These are phyloP conservation scores for Spatholobus suberectus DNA, from an alignment of 306 rosid genomes.

Conservation along the genomic window DNA sequence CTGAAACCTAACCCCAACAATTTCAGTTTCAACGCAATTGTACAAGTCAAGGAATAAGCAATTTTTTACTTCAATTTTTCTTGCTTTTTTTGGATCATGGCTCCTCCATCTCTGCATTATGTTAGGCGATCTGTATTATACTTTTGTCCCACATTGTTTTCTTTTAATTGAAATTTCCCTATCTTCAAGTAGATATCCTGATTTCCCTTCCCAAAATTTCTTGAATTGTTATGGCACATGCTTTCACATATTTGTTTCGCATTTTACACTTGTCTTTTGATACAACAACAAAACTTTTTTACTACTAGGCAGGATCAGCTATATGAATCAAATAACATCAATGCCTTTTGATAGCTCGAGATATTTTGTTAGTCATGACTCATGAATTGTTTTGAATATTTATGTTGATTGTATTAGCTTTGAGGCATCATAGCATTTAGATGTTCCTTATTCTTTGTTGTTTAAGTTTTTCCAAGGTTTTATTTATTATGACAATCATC, in stretches of 20 bases:
- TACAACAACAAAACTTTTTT: not conserved
- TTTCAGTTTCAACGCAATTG: constrained; percentile 9
- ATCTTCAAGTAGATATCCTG: constrained; percentile 14
- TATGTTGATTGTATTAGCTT: constrained; percentile 8
- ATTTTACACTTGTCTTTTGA: constrained; percentile 2
- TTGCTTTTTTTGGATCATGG: constrained; percentile 22
- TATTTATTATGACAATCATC: constrained; percentile 13
- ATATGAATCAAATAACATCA: not conserved
- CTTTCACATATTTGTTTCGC: constrained; percentile 11
- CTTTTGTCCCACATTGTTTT: not conserved
- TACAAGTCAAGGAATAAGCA: constrained; percentile 11
- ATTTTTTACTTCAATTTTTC: not conserved
- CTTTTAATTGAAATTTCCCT: constrained; percentile 21
- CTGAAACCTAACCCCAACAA: constrained; percentile 15
- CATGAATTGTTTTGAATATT: constrained; percentile 9
- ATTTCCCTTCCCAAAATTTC: not conserved
- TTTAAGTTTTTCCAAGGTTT: not conserved
- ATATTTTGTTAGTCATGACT: constrained; percentile 17
- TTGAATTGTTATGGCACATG: not conserved
- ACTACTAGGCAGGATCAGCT: not conserved
- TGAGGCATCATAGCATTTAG: constrained; percentile 26
- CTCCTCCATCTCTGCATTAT: constrained; percentile 5
- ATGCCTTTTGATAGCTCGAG: not conserved
- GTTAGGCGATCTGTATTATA: constrained; percentile 3
- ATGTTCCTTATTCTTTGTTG: constrained; percentile 12